These are phyloP conservation scores for Pelagophyceae sp. DNA, from an alignment of 352 stramenopile species.

Conservation along the genomic window DNA sequence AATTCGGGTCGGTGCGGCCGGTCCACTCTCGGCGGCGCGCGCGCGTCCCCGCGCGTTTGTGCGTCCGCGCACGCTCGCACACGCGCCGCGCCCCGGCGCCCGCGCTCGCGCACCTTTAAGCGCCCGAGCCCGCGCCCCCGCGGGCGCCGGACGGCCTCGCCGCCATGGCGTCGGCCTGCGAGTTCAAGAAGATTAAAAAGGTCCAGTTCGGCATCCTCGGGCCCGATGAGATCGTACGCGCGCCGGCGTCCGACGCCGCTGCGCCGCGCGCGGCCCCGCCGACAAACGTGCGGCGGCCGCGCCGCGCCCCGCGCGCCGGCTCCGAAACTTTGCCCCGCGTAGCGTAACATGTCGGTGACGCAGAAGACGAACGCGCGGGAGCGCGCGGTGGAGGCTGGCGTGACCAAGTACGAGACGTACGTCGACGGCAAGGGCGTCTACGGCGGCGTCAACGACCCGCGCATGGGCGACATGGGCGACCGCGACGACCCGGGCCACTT, in stretches of 20 bases:
- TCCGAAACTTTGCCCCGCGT: neutral
- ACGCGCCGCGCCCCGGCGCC: too few species aligned
- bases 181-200: constrained; percentile 71
- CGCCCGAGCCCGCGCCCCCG: too few species aligned
- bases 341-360: constrained; percentile 38
- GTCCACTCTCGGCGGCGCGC: too few species aligned
- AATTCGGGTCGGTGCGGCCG: too few species aligned
- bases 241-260: neutral
- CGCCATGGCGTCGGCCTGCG: neutral
- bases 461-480: constrained; percentile 87
- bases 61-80: too few species aligned
- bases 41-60: too few species aligned
- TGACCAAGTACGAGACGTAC: constrained; percentile 35
- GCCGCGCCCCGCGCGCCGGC: too few species aligned
- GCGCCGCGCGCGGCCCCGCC: neutral
- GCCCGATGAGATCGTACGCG: constrained; percentile 83
- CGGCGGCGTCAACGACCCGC: constrained; percentile 93
- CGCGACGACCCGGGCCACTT: constrained; percentile 98
- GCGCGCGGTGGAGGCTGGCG: constrained; percentile 23
- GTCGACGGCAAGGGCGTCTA: constrained; percentile 82
- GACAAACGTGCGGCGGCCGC: too few species aligned
- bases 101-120: neutral
- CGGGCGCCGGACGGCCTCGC: too few species aligned
- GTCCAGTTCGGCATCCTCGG: constrained; percentile 96
- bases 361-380: constrained; percentile 41